Base-by-base conservation (phyloP, 1,139 yeast genomes). In the Pneumocystis wakefieldiae region DNA sequence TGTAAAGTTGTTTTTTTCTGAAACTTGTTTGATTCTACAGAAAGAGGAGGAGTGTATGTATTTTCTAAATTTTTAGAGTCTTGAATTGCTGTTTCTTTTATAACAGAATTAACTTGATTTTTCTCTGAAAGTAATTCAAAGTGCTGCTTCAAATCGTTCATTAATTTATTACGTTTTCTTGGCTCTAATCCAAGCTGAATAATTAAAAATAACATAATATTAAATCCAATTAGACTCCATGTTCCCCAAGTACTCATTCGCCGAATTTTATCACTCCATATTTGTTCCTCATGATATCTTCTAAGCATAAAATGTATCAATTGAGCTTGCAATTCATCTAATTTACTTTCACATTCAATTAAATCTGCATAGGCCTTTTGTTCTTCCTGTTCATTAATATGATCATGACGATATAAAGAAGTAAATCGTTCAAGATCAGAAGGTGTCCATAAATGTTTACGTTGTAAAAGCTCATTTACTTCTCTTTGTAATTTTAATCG, bases 211-310 rank as follows among this genome's bases (percentile, higher is more conserved):
- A 94, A 74, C 19, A 87, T 66, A 28, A 92, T 80, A 74, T 94
- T 94, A 68, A 90, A 80, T 0, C 91, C 94, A 95, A 90, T 90
- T 62, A 94, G 79, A 0, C 85, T 77, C 81, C 95, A 84, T 0
- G 99, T 92, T 0, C 97, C 98, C 95, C 96, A 94, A 0, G 98
- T 91, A 10, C 96, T 88, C 1, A 95, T 90, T 66, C 94, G 80
- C 67, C 98, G 78, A 66, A 92, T 92, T 73, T 91, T 91, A 74
- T 94, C 98, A 3, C 96, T 88, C 98, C 98, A 94, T 3, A 92
- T 84, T 74, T 94, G 98, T 71, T 94, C 99, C 71, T 94, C 98
- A 67, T 92, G 96, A 70, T 94, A 94, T 68, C 97, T 76, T 1
- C 92, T 84, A 69, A 91, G 78, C 42, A 94, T 92, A 69, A 88